Evolutionary conservation across 2,329 filamentous ascomycete genomes (phyloP).

Genomic region (Trichoderma oligosporum): DNA sequence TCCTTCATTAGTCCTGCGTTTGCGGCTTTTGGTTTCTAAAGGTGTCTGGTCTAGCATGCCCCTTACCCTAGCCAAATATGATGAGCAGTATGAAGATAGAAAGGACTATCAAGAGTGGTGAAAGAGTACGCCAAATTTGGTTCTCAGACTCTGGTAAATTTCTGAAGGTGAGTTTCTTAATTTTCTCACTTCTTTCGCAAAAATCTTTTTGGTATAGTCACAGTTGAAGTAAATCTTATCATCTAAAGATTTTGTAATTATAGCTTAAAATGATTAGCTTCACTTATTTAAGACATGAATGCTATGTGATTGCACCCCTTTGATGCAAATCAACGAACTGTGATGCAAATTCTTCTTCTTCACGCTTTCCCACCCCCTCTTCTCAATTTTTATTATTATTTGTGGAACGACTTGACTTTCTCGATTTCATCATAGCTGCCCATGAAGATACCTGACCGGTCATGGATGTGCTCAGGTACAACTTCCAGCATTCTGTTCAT

Average conservation of each 20-base stretch:
- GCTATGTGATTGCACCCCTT: background rate
- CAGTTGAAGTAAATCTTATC: background rate
- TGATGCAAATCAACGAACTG: background rate
- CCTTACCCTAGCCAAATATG: constrained; percentile 65
- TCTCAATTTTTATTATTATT: constrained; percentile 20
- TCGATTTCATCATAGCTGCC: constrained; percentile 93
- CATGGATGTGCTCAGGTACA: constrained; percentile 88
- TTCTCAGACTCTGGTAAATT: constrained; percentile 53
- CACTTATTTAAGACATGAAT: background rate
- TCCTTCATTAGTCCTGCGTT: constrained; percentile 61
- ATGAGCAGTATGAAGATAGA: constrained; percentile 58
- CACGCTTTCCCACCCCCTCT: background rate
- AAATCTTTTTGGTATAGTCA: no score
- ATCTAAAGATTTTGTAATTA: background rate
- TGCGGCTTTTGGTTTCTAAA: constrained; percentile 60
- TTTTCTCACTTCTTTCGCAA: no score
- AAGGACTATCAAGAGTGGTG: constrained; percentile 68
- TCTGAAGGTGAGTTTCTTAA: background rate
- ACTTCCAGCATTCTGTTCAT: constrained; percentile 90
- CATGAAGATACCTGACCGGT: constrained; percentile 92
- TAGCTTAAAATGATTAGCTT: background rate
- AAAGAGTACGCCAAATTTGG: constrained; percentile 59
- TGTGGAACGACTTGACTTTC: constrained; percentile 85
- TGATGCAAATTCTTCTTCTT: constrained; percentile 1
- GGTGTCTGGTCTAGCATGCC: constrained; percentile 60